Conservation (phyloP, 257 asterid genomes). For the Haberlea rhodopensis region DNA sequence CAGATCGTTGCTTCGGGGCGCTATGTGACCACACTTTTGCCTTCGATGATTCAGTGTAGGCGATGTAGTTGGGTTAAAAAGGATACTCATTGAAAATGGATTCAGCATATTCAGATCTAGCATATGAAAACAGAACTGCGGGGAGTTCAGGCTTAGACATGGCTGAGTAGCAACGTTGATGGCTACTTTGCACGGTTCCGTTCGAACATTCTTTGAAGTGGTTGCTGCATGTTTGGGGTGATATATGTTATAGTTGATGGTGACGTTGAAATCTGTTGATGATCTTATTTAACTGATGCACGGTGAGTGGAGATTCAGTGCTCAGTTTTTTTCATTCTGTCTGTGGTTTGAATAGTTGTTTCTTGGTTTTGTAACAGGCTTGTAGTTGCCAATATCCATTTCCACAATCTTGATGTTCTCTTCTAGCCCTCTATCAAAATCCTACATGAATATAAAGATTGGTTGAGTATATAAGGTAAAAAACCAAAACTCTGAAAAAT, state of each 20-base stretch:
- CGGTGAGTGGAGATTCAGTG: slow-evolving; percentile 38
- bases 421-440: slow-evolving; percentile 49
- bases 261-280: slow-evolving; percentile 53
- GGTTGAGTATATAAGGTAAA: background rate
- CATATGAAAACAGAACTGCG: slow-evolving; percentile 39
- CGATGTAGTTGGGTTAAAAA: slow-evolving; percentile 84
- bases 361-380: slow-evolving; percentile 50
- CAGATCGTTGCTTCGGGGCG: slow-evolving; percentile 93
- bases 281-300: slow-evolving; percentile 41
- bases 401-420: slow-evolving; percentile 94
- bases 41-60: slow-evolving; percentile 83
- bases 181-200: slow-evolving; percentile 77
- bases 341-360: slow-evolving; percentile 68
- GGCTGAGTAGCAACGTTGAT: slow-evolving; percentile 52
- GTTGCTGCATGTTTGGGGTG: slow-evolving; percentile 69
- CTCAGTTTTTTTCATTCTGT: slow-evolving; percentile 37
- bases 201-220: slow-evolving; percentile 65
- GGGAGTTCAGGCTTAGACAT: slow-evolving; percentile 59
- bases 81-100: slow-evolving; percentile 56
- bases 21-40: slow-evolving; percentile 94
- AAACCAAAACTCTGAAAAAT: background rate
- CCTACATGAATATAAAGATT: slow-evolving; percentile 34
- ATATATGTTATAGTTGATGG: slow-evolving; percentile 59
- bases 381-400: slow-evolving; percentile 74
- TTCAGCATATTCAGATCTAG: slow-evolving; percentile 67